Conservation (phyloP, 148 eudicot species). For the Camellia granthamiana region DNA sequence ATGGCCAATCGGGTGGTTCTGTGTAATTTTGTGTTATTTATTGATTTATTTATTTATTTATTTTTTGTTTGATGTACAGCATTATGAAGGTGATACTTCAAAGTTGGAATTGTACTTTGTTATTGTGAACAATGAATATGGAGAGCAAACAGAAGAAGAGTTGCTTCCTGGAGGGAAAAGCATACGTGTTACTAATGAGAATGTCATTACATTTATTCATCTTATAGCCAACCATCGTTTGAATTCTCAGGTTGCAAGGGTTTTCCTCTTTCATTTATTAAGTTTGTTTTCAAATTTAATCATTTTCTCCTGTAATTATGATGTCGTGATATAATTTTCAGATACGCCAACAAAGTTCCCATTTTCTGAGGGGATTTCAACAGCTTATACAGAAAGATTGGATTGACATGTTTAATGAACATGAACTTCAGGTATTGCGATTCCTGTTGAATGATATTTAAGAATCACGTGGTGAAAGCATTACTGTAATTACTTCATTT, state of each 20-base stretch:
- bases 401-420: slow-evolving; percentile 99
- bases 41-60: background rate
- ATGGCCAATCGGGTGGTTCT: background rate
- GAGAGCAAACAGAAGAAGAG: slow-evolving; percentile 94
- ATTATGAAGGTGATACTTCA: slow-evolving; percentile 72
- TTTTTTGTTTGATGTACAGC: slow-evolving; percentile 40
- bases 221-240: slow-evolving; percentile 87
- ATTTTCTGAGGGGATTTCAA: slow-evolving; percentile 84
- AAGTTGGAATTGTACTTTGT: slow-evolving; percentile 88
- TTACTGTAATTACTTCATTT: background rate
- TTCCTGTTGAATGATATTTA: background rate
- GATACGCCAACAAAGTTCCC: slow-evolving; percentile 96
- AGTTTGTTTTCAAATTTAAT: background rate
- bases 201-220: slow-evolving; percentile 85
- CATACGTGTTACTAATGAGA: slow-evolving; percentile 80
- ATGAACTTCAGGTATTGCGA: slow-evolving; percentile 84
- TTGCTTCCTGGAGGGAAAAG: slow-evolving; percentile 77
- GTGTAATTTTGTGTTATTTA: background rate
- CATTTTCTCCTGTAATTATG: background rate
- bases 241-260: slow-evolving; percentile 67
- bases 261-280: slow-evolving; percentile 1
- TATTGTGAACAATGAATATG: slow-evolving; percentile 88
- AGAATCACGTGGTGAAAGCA: background rate
- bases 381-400: slow-evolving; percentile 86
- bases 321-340: slow-evolving; percentile 27